Percentiles rank a stretch among this genome's conserved stretches.
Conservation (phyloP, 2,329 filamentous ascomycete species). For the Onygenales sp. region DNA sequence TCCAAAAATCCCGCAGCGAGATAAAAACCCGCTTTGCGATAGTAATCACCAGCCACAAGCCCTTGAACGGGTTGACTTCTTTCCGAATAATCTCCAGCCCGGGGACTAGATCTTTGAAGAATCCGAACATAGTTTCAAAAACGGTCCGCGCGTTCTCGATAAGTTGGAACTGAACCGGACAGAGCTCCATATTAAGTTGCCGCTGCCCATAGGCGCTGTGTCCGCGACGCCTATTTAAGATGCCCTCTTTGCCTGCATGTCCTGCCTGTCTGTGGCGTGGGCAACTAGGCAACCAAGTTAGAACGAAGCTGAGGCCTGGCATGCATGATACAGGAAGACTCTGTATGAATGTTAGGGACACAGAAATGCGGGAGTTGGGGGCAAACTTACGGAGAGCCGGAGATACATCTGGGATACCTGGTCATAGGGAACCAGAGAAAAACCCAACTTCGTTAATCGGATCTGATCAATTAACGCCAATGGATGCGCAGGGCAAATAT, state of each 20-base stretch:
- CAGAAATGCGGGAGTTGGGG: too few relatives aligned
- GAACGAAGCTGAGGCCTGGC: too few relatives aligned
- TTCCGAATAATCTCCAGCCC: conserved; percentile 5
- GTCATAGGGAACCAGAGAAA: too few relatives aligned
- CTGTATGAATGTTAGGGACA: too few relatives aligned
- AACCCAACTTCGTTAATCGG: too few relatives aligned
- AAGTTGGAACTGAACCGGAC: conserved; percentile 3
- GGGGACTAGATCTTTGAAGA: conserved; percentile 3
- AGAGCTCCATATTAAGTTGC: conserved; percentile 6
- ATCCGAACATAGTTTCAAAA: conserved; percentile 5
- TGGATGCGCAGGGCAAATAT: too few relatives aligned
- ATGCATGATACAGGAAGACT: too few relatives aligned
- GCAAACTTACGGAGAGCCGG: too few relatives aligned
- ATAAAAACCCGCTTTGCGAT: conserved; percentile 2
- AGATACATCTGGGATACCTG: too few relatives aligned
- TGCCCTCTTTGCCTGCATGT: not conserved
- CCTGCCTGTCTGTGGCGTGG: too few relatives aligned
- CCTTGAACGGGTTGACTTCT: conserved; percentile 4
- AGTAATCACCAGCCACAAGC: not conserved
- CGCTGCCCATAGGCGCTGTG: not conserved
- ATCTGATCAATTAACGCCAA: not conserved
- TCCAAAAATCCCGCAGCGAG: conserved; percentile 3
- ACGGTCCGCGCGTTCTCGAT: not conserved
- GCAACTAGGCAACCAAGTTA: too few relatives aligned
- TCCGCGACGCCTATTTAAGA: not conserved